Evolutionary conservation across 2,329 filamentous ascomycete species (phyloP).

Genomic region (Fusarium marasasianum): DNA sequence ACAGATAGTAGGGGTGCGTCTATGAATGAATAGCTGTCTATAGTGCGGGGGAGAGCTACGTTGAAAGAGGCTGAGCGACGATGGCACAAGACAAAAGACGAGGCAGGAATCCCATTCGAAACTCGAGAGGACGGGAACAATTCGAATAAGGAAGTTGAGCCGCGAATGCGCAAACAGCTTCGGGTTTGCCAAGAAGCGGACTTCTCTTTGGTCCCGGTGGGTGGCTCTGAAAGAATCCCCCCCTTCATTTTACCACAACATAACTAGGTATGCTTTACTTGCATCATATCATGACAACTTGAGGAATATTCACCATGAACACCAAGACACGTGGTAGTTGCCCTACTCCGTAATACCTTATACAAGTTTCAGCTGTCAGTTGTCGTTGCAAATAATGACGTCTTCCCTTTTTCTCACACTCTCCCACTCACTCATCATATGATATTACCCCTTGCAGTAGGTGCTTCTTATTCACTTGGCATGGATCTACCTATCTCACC

Average conservation of each 20-base stretch:
- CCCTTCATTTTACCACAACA: neutral
- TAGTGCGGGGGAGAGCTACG: constrained; percentile 6
- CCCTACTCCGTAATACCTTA: neutral
- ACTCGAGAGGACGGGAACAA: neutral
- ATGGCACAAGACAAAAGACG: neutral
- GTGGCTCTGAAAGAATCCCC: neutral
- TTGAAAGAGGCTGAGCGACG: neutral
- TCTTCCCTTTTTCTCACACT: neutral
- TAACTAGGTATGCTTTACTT: neutral
- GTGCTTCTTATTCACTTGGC: neutral
- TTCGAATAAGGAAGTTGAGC: constrained; percentile 28
- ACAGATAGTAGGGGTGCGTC: constrained; percentile 5
- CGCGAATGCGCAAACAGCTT: neutral
- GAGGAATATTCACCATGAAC: neutral
- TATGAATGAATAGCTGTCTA: neutral
- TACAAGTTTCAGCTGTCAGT: neutral
- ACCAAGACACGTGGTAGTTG: neutral
- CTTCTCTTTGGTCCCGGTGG: neutral
- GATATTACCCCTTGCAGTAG: constrained; percentile 15
- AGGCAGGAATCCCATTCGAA: neutral
- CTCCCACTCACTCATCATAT: neutral
- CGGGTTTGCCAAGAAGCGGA: constrained; percentile 18
- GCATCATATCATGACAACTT: neutral
- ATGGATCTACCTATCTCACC: neutral
- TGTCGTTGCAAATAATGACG: neutral